Percentiles rank a stretch among this genome's conserved stretches.
phyloP scores from a whole-genome alignment of 176 grass and related monocot species.

The Ensete glaucum region DNA sequence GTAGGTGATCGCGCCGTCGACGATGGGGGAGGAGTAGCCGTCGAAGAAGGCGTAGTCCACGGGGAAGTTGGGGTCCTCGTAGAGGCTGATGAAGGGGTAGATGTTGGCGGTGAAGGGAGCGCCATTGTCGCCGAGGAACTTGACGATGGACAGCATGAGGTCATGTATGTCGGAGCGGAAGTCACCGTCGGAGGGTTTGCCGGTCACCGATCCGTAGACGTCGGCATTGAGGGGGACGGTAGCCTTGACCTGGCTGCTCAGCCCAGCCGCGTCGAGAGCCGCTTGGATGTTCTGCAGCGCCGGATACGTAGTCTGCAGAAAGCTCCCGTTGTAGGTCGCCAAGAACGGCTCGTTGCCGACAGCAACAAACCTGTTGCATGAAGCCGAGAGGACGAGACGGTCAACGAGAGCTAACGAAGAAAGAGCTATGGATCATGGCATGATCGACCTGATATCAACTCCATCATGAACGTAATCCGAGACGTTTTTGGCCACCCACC shows the following conservation, averaged over 20 bases:
- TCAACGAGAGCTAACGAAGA: background rate
- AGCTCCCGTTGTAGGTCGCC: background rate
- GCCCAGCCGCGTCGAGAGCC: conserved; percentile 6
- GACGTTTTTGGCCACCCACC: conserved; percentile 12
- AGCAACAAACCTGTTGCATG: conserved; percentile 8
- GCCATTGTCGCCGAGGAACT: conserved; percentile 11
- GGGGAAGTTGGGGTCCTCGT: conserved; percentile 10
- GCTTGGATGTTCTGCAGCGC: conserved; percentile 21
- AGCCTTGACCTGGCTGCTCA: conserved; percentile 7
- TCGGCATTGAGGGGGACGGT: conserved; percentile 13
- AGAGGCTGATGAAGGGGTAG: conserved; percentile 25
- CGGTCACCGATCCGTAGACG: conserved; percentile 6
- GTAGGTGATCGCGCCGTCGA: conserved; percentile 10
- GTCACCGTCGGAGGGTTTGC: conserved; percentile 11
- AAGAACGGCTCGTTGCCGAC: conserved; percentile 20
- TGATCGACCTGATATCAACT: conserved; percentile 14
- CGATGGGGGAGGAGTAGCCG: background rate
- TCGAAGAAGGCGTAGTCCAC: conserved; percentile 21
- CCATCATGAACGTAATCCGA: conserved; percentile 9
- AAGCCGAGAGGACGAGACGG: no score
- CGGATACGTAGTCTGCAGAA: conserved; percentile 1
- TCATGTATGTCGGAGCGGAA: conserved; percentile 14
- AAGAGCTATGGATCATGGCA: background rate
- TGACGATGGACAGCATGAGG: conserved; percentile 12
- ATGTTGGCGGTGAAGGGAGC: conserved; percentile 18